Evolutionary conservation across 1,284 basidiomycete genomes (phyloP), one percentile per base, ranked within the genome.

Genomic region (Kwoniella shivajii): DNA sequence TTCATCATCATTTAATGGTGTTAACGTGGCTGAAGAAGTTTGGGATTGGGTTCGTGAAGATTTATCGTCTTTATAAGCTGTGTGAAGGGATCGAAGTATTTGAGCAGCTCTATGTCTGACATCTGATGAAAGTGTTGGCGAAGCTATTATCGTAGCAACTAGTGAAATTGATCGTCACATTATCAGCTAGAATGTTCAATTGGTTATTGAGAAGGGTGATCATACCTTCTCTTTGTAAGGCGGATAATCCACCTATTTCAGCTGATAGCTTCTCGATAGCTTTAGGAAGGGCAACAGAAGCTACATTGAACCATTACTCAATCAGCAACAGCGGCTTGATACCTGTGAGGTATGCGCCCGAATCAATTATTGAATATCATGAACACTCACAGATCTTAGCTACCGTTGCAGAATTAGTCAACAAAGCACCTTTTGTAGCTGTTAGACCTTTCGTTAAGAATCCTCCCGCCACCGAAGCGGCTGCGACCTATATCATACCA

Each of bases 191-290:
- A 54, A 20, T 34, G 9, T 3, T 34, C 16, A 11, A 27, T 14
- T 26, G 26, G 13, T 6, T 33, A 38, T 9, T 27, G 48, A 14
- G 10, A 10, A 16, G 4, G 11, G n/a, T 20, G 22, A 10, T 1
- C 20, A 9, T 16, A 72, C 72, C 72, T 64, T 74, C 72, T 38
- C 69, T 61, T 50, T 74, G 72, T 20, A 74, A 43, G 11, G 71
- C 68, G 4, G 65, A 59, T 26, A 74, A 38, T 18, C 71, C 72
- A 11, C 72, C 72, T 6, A 70, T 31, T 44, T 74, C 71, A 1
- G 66, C 60, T 9, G 68, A 65, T 11, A 74, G 31, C 36, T 55
- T 56, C 26, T 74, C 71, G 31, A 74, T 68, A 6, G 72, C 71
- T 56, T 65, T 69, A 6, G 72, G 72, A 20, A 74, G 50, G 1